Evolutionary conservation across 805 yeast genomes (phyloP), one percentile per base, ranked within the genome.

Genomic region (Ogataea nonfermentans): DNA sequence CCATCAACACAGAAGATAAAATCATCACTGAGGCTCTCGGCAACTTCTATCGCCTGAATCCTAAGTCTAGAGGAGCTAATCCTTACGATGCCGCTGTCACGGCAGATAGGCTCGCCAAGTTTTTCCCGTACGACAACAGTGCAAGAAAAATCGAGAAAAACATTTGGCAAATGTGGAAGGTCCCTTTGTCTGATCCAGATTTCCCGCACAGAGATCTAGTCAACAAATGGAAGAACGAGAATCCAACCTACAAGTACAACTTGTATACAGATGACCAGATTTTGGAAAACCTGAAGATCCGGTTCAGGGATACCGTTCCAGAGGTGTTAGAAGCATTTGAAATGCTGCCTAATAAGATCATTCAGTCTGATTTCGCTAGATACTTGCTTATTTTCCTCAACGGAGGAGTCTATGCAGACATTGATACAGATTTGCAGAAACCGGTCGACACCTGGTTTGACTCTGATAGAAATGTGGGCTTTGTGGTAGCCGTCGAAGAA

Each of bases 351-450:
- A 78, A 76, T 56, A 71, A 68, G 29, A 69, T 74, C 31, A 62
- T 73, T 43, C 61, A 62, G 45, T 71, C 74, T 60, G 83, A 78
- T 55, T 78, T 78, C 47, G 70, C 79, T 54, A 62, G 83, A 46
- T 78, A 78, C 48, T 61, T 77, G 42, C 66, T 76, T 13, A 54
- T 78, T 16, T 76, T 57, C 45, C 68, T 80, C 12, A 63, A 66
- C 37, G 84, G 84, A 41, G 84, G 84, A 28, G 73, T 75, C 6
- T 79, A 79, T 49, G 70, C 80, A 3, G 84, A 79, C 53, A 73
- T 77, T 26, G 84, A 79, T 53, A 78, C 84, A 1, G 66, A 62
- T 47, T 69, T 79, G 7, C 67, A 73, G 46, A 78, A 71, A 44
- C 81, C 81, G 1, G 68, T 77, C 34, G 76, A 76, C 6, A 70